Base-by-base conservation (phyloP, 2,329 filamentous ascomycete species). In the Purpureocillium lavendulum region DNA sequence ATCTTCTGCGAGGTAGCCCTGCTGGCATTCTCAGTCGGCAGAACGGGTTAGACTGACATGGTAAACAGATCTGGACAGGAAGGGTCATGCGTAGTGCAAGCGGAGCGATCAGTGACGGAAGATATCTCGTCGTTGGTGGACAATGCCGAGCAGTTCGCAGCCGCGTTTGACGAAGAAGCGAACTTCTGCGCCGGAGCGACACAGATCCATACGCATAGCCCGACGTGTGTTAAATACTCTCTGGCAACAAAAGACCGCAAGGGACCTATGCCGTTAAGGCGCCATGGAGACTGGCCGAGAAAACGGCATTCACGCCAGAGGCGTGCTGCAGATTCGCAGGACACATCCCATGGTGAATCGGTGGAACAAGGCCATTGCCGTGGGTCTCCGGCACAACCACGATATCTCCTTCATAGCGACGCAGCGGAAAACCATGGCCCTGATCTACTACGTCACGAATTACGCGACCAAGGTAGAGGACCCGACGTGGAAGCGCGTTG, bases 381-480 rank as follows among this genome's bases (percentile, higher is more conserved):
- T 32, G 1, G 30, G 30, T 13, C 14, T 32, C 1, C 30, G 30
- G 1, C n/a, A 35, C 12, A 26, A 35, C 17, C 12, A 35, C 7
- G 33, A 26, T 10, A 26, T 26, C 5, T 26, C 21, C 21, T 26
- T 26, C 21, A 26, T 26, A 26, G 21, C 21, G 1, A 35, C 33
- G 28, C 29, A 35, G 24, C 13, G 4, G 9, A 42, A 42, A 17
- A 35, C 21, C 7, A 26, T 42, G 29, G 36, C 40, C 15, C n/a
- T 42, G 2, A 17, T 42, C 4, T 42, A 29, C 15, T 42, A 35
- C 7, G 33, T 35, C 2, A 35, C 33, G 12, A 43, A 43, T 12
- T 40, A 43, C 21, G 30, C 37, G 13, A 43, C 41, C 8, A 43
- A 43, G 24, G 18, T 43, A 9, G 41, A 43, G 8, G 35, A 36